phyloP scores from a whole-genome alignment of 164 flowering plant species.

The Amborella trichopoda region DNA sequence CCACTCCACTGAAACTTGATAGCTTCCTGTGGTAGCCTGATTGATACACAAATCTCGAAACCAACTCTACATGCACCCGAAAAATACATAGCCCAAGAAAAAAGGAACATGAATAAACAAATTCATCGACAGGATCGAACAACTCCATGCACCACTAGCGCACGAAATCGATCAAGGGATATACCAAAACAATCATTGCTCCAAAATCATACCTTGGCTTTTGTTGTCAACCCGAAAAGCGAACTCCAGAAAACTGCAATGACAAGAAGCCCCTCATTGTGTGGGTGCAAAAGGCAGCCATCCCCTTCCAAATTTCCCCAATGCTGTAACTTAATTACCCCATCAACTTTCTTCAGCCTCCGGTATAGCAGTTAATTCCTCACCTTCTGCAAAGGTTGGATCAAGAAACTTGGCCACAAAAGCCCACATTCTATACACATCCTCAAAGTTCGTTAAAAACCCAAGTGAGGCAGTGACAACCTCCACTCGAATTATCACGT shows the following conservation, averaged over 20 bases:
- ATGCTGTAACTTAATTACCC: too few species aligned
- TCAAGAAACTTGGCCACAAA: slow-evolving; percentile 54
- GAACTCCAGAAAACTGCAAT: background rate
- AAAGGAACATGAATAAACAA: slow-evolving; percentile 32
- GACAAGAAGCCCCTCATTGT: background rate
- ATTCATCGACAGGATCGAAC: slow-evolving; percentile 12
- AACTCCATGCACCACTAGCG: slow-evolving; percentile 3
- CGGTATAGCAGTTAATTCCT: slow-evolving; percentile 30
- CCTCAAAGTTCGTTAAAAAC: slow-evolving; percentile 53
- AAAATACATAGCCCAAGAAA: slow-evolving; percentile 23
- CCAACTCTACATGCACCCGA: slow-evolving; percentile 29
- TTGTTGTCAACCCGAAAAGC: slow-evolving; percentile 1
- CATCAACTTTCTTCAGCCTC: slow-evolving; percentile 36
- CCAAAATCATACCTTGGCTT: slow-evolving; percentile 11
- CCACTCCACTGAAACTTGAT: too few species aligned
- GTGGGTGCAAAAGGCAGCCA: slow-evolving; percentile 10
- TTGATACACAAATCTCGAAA: slow-evolving; percentile 15
- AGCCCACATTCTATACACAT: slow-evolving; percentile 55
- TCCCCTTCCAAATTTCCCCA: too few species aligned
- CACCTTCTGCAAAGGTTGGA: slow-evolving; percentile 33
- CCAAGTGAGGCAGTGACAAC: slow-evolving; percentile 63
- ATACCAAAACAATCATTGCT: slow-evolving; percentile 13
- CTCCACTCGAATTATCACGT: slow-evolving; percentile 30
- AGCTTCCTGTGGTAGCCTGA: slow-evolving; percentile 15
- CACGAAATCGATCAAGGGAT: slow-evolving; percentile 10